Conservation (phyloP, 257 asterid species). For the Jaltomata sinuosa region DNA sequence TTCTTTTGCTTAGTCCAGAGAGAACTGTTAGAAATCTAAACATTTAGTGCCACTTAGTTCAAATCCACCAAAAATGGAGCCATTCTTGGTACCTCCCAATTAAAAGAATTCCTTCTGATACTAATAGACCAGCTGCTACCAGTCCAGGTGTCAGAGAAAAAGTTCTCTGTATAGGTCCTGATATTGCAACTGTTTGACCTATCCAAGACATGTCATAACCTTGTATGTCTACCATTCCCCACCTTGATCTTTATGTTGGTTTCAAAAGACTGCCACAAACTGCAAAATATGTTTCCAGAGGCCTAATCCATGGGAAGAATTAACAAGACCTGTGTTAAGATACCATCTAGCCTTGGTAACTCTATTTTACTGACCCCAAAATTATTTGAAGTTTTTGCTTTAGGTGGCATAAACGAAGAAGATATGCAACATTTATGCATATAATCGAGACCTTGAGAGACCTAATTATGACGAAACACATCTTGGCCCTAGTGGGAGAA, state of each 20-base stretch:
- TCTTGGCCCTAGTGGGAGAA: not conserved
- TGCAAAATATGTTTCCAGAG: not conserved
- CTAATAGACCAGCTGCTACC: not conserved
- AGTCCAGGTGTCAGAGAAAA: not conserved
- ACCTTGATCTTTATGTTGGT: not conserved
- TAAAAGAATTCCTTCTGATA: not conserved
- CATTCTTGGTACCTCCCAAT: not conserved
- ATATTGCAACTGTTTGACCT: not conserved
- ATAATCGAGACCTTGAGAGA: not conserved
- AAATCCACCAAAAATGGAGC: not conserved
- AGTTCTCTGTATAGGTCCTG: not conserved
- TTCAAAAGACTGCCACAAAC: not conserved
- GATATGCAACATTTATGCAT: not conserved
- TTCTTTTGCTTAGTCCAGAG: not conserved
- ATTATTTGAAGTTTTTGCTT: not conserved
- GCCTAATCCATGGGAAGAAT: not conserved
- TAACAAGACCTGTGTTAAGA: not conserved
- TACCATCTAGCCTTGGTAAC: not conserved
- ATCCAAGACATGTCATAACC: not conserved
- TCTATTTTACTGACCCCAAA: not conserved
- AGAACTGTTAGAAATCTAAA: not conserved
- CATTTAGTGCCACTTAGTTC: not conserved
- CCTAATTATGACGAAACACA: not conserved
- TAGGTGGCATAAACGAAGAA: not conserved
- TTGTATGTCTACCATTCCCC: not conserved